A percentile compares a stretch with the other conserved stretches of the same genome.
These are phyloP conservation scores for Volvariella volvacea DNA, from an alignment of 1,284 basidiomycete genomes.

Conservation along the genomic window DNA sequence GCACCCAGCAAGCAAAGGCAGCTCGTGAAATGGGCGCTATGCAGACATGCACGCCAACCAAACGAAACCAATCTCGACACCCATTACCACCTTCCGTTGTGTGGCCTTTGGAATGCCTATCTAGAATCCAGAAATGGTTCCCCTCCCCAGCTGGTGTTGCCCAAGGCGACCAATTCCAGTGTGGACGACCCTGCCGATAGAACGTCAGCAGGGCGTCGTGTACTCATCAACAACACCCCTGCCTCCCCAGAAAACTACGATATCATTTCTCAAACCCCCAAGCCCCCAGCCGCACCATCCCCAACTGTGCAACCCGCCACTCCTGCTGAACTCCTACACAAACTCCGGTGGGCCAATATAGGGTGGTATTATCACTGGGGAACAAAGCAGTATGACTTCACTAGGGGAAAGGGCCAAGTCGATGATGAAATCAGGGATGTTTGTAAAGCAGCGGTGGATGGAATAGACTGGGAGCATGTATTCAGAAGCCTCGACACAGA, in stretches of 20 bases:
- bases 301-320: constrained; percentile 38
- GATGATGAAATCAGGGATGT: constrained; percentile 46
- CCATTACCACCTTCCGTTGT: constrained; percentile 70
- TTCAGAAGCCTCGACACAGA: constrained; percentile 37
- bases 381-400: constrained; percentile 86
- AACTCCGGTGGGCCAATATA: constrained; percentile 87
- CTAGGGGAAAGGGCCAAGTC: constrained; percentile 57
- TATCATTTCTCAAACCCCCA: constrained; percentile 41
- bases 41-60: constrained; percentile 66
- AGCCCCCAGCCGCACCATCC: constrained; percentile 54
- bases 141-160: constrained; percentile 30
- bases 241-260: constrained; percentile 45
- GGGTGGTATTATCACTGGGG: constrained; percentile 94
- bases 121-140: constrained; percentile 25
- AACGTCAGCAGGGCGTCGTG: constrained; percentile 41
- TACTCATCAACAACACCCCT: constrained; percentile 62
- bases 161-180: constrained; percentile 23
- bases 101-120: constrained; percentile 69
- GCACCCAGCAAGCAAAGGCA: constrained; percentile 51
- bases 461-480: constrained; percentile 65
- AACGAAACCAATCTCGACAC: constrained; percentile 85
- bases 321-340: constrained; percentile 52
- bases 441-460: constrained; percentile 56
- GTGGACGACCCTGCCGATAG: constrained; percentile 12
- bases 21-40: constrained; percentile 65